A percentile compares a stretch with the other conserved stretches of the same genome.
These are phyloP conservation scores for Catunica adiposa DNA, from an alignment of 2,329 filamentous ascomycete genomes.

Conservation along the genomic window DNA sequence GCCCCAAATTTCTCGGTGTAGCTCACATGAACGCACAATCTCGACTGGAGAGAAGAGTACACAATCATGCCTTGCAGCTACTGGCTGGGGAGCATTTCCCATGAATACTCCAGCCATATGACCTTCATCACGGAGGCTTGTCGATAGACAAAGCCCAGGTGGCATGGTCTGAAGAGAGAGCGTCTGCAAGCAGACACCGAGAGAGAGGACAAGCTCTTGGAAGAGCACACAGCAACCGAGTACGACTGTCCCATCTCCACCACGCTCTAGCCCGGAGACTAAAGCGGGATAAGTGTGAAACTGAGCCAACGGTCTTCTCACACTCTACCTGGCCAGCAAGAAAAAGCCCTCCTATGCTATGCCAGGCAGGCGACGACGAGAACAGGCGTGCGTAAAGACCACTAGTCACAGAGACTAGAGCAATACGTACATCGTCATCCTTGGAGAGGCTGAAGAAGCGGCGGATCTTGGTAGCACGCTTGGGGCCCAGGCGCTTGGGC, in stretches of 20 bases:
- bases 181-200: constrained; percentile 7
- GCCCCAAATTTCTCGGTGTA: background rate
- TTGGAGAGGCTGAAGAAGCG: constrained; percentile 99
- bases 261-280: background rate
- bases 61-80: constrained; percentile 12
- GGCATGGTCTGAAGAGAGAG: background rate
- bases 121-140: background rate
- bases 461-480: constrained; percentile 99
- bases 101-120: constrained; percentile 6
- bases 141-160: background rate
- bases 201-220: constrained; percentile 11
- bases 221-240: constrained; percentile 12
- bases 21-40: background rate
- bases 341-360: constrained; percentile 25
- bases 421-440: constrained; percentile 95
- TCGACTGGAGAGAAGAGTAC: background rate
- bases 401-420: constrained; percentile 25
- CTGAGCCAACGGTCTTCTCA: constrained; percentile 29
- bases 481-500: constrained; percentile 98
- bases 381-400: constrained; percentile 21
- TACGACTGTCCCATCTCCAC: constrained; percentile 6
- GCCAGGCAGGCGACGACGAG: constrained; percentile 56
- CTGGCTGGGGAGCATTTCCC: constrained; percentile 9
- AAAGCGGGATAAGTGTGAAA: constrained; percentile 4
- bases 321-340: constrained; percentile 39